Conservation (phyloP, 805 yeast species). For the Kuraishia molischiana region DNA sequence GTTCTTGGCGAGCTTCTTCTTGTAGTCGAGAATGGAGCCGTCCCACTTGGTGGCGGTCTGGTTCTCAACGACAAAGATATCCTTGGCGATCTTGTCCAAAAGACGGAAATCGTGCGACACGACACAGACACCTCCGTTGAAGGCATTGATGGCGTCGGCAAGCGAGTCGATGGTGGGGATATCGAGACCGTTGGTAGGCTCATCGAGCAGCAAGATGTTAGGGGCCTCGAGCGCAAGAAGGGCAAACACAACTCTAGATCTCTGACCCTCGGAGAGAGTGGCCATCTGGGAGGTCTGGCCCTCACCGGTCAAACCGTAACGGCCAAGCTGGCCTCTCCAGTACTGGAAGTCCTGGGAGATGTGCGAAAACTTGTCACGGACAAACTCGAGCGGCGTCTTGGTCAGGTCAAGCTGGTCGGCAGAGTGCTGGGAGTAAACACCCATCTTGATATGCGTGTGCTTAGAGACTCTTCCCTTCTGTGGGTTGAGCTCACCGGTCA, state of each 20-base stretch:
- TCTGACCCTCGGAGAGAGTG: constrained; percentile 96
- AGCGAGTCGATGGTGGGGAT: constrained; percentile 96
- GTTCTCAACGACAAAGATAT: constrained; percentile 92
- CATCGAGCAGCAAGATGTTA: constrained; percentile 90
- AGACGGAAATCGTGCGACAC: constrained; percentile 99
- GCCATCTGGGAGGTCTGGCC: constrained; percentile 99
- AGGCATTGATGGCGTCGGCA: constrained; percentile 90
- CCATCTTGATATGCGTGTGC: constrained; percentile 95
- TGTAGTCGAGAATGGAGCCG: constrained; percentile 82
- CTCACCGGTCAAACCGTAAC: constrained; percentile 98
- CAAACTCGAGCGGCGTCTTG: constrained; percentile 92
- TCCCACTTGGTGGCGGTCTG: constrained; percentile 97
- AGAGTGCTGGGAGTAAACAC: constrained; percentile 98
- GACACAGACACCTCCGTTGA: constrained; percentile 97
- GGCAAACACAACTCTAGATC: constrained; percentile 98
- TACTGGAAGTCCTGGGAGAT: constrained; percentile 97
- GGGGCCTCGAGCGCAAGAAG: constrained; percentile 92
- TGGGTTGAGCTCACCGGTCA: constrained; percentile 90
- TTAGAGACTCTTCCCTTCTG: constrained; percentile 94
- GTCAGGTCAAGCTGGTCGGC: constrained; percentile 96
- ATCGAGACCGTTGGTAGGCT: constrained; percentile 99
- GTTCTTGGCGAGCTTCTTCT: constrained; percentile 86
- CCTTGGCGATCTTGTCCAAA: constrained; percentile 94
- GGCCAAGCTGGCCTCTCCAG: constrained; percentile 96
- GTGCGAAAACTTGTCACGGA: constrained; percentile 83